Evolutionary conservation across 2,329 filamentous ascomycete species (phyloP), one percentile per base, ranked within the genome.

Genomic region (Pseudopithomyces maydicus): DNA sequence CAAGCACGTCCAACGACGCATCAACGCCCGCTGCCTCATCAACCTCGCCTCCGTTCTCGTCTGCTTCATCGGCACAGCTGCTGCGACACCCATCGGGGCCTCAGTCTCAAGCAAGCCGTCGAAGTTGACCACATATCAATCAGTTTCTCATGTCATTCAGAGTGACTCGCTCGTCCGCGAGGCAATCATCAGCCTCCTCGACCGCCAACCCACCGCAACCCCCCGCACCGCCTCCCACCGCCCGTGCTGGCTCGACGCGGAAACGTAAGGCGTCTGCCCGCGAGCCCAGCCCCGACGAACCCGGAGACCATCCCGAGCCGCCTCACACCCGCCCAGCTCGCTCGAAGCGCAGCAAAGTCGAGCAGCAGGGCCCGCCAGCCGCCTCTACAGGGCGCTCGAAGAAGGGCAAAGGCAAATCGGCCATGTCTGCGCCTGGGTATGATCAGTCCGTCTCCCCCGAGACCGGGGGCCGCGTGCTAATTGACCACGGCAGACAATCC

Each of bases 161-260:
- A 91, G 88, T 95, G 73, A 97, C 94, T 84, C 92, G 94, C 83
- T 95, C 93, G 73, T 90, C 93, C 79, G 90, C 93, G 82, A 92
- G 92, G 84, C 88, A 91, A 86, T 91, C 91, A 82, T 90, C 91
- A 79, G 84, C 83, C 73, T 74, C 75, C 59, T 75, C 74, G 63
- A 75, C 86, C 62, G 73, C 61, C 69, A 62, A 62, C 55, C 64
- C 67, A 32, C 70, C 68, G 57, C 68, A 81, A 79, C 80, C 79
- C 51, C 49, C 60, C 56, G 53, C 61, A 67, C 80, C 71, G 75
- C 81, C 65, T 44, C 72, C 68, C 63, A 73, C 62, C 63, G 69
- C 66, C 78, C 77, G 69, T 78, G 75, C 72, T 78, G 70, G 67
- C 76, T 73, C 81, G 58, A 78, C 85, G 61, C 85, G 88, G 74